Evolutionary conservation across 2,329 filamentous ascomycete species (phyloP), one percentile per base, ranked within the genome.

Genomic region (Clonostachys rhizophaga): DNA sequence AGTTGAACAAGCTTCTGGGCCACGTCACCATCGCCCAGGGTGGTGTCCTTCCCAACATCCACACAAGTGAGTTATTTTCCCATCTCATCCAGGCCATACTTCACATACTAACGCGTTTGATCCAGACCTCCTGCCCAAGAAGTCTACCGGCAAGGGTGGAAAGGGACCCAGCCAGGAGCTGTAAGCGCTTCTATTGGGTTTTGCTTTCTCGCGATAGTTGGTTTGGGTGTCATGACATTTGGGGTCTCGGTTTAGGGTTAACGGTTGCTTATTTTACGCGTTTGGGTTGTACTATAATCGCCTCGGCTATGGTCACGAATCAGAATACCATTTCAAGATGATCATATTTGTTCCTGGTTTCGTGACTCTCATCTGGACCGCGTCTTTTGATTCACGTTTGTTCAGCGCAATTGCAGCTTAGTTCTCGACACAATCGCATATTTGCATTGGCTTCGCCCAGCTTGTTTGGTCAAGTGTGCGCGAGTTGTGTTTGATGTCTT

Each of bases 1-100:
- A 99, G 77, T 74, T 97, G 88, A 96, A 97, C 88, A 97, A 96
- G 84, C 86, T 95, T 54, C 81, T 96, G 56, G 91, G 91, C 49
- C 90, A 95, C 70, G 91, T 96, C 74, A 96, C 91, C 69, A 96
- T 96, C 64, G 91, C 91, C 70, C 91, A 96, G 77, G 91, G 90
- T 79, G 90, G 90, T 91, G 91, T 96, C 59, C 81, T 96, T 55
- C 91, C 91, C 72, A 95, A 95, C 83, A 96, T 96, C 61, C 90
- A 95, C 80, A 89, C 94, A 77, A 96, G 90, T 95, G 84, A 61
- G 89, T 82, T 40, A n/a, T 14, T 45, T 13, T 14, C 43, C 13
- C 34, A 49, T 39, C 7, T 35, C 42, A 43, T 49, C 10, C 34
- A 5, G 5, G 2, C 11, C 18, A 4, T 7, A 4, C 9, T 35